Evolutionary conservation across 208 protist genomes (phyloP).

Genomic region (Leishmania tarentolae): DNA sequence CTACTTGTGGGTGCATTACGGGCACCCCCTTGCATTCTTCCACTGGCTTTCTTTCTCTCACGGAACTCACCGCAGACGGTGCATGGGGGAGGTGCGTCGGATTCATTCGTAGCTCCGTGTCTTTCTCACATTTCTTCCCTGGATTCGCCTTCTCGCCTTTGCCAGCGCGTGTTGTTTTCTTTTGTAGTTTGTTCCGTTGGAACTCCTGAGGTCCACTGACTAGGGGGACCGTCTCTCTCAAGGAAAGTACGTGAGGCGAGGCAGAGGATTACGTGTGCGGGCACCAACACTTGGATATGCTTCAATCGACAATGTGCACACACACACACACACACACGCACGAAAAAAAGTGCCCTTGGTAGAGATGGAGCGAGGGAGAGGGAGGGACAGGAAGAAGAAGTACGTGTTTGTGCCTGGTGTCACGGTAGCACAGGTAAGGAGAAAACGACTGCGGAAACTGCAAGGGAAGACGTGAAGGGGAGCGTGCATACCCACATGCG

Average conservation of each 20-base stretch:
- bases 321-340: no score
- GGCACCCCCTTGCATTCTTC: neutral
- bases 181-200: neutral
- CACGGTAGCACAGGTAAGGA: neutral
- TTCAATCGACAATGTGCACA: neutral
- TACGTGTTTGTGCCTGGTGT: neutral
- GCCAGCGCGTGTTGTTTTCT: neutral
- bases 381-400: neutral
- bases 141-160: neutral
- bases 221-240: neutral
- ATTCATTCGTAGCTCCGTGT: neutral
- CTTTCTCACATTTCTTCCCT: neutral
- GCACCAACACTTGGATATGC: neutral
- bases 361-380: neutral
- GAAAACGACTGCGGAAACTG: neutral
- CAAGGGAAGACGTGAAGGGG: neutral
- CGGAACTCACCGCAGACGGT: neutral
- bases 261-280: neutral
- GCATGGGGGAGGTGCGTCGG: neutral
- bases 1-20: neutral
- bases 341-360: neutral
- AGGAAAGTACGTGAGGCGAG: neutral
- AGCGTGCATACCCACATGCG: neutral
- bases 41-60: neutral
- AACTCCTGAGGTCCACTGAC: neutral